Conservation (phyloP, 176 grass and related monocot species). For the Hordeum vulgare region MorexV3_pseudomolecules_assembly NC_058520.1:167636446-167636945, state of each 20-base stretch:
- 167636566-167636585: background rate
- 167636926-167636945: no score
- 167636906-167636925: no score
- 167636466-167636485: conserved; percentile 16
- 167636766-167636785: background rate
- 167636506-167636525: conserved; percentile 27
- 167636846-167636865: background rate
- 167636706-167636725: conserved; percentile 1
- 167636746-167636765: background rate
- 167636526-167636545: background rate
- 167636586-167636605: background rate
- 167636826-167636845: background rate
- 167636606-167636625: conserved; percentile 21
- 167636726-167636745: background rate
- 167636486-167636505: conserved; percentile 1
- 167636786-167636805: background rate
- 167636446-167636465: background rate
- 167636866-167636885: background rate
- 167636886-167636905: background rate
- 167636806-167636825: background rate
- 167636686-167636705: background rate
- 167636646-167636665: background rate
- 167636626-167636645: background rate
- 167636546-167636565: background rate
- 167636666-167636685: conserved; percentile 14